These are phyloP conservation scores for Pascua guehoae DNA, from an alignment of 1,284 basidiomycete species.

Conservation along the genomic window DNA sequence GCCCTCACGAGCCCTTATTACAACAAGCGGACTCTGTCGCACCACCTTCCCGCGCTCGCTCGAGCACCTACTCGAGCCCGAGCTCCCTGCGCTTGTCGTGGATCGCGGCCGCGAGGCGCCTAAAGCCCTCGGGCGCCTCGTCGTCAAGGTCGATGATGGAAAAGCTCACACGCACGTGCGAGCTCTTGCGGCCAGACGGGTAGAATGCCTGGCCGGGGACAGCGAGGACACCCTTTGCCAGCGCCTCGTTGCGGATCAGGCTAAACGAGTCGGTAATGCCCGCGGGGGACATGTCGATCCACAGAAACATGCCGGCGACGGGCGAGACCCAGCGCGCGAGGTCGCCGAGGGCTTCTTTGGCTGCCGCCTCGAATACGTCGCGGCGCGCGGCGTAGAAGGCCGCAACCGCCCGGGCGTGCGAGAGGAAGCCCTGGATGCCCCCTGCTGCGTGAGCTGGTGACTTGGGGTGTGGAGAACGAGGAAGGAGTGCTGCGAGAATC, in stretches of 20 bases:
- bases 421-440: constrained; percentile 71
- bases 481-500: too few relatives aligned
- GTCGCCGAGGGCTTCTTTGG: constrained; percentile 68
- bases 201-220: constrained; percentile 75
- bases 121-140: constrained; percentile 68
- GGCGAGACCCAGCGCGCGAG: constrained; percentile 80
- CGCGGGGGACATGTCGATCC: constrained; percentile 56
- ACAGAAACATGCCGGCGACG: constrained; percentile 87
- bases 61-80: constrained; percentile 12
- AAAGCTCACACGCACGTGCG: constrained; percentile 76
- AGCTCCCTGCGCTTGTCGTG: constrained; percentile 39
- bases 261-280: constrained; percentile 62
- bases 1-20: too few relatives aligned
- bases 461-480: not conserved
- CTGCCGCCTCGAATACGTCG: constrained; percentile 71
- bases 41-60: not conserved
- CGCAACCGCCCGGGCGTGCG: constrained; percentile 68
- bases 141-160: constrained; percentile 66
- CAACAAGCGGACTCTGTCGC: too few relatives aligned
- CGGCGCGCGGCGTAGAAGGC: constrained; percentile 75
- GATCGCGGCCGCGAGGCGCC: constrained; percentile 63
- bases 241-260: constrained; percentile 73
- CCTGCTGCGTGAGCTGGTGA: constrained; percentile 15
- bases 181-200: constrained; percentile 63
- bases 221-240: constrained; percentile 77